Conservation (phyloP, 345 rosid species). For the Barbarea vulgaris region DNA sequence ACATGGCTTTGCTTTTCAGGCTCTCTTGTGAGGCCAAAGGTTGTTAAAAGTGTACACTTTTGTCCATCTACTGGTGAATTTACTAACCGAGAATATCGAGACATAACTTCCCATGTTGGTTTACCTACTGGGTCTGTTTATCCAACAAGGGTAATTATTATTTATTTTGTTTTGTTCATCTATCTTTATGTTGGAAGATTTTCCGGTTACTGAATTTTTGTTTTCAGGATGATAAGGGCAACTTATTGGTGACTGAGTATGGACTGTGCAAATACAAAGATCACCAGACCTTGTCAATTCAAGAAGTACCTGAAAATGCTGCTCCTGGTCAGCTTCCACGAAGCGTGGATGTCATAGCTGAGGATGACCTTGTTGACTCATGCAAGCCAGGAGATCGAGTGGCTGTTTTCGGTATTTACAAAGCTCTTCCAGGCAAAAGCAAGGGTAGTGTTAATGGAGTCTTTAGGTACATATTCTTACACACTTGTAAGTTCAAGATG, state of each 20-base stretch:
- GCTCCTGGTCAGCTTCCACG: slow-evolving; percentile 99
- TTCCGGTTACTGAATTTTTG: slow-evolving; percentile 19
- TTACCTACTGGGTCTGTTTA: slow-evolving; percentile 97
- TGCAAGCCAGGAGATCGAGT: slow-evolving; percentile 99
- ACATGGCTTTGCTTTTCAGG: slow-evolving; percentile 48
- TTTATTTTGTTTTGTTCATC: slow-evolving; percentile 4
- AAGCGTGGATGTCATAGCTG: slow-evolving; percentile 89
- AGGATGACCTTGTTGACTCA: slow-evolving; percentile 95
- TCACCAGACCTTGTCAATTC: slow-evolving; percentile 96
- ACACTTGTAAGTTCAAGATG: neutral
- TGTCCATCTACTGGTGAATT: slow-evolving; percentile 79
- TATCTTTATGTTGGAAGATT: slow-evolving; percentile 1
- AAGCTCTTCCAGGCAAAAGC: slow-evolving; percentile 93
- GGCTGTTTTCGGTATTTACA: slow-evolving; percentile 84
- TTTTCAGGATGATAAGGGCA: slow-evolving; percentile 86
- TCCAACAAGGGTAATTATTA: slow-evolving; percentile 91
- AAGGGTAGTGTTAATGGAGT: slow-evolving; percentile 98
- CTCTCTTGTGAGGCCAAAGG: slow-evolving; percentile 98
- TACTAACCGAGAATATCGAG: slow-evolving; percentile 85
- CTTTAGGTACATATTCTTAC: slow-evolving; percentile 60
- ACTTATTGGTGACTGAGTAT: slow-evolving; percentile 92
- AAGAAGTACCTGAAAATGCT: slow-evolving; percentile 98
- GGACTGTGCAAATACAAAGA: slow-evolving; percentile 95
- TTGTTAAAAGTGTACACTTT: slow-evolving; percentile 93
- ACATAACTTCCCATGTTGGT: slow-evolving; percentile 83